phyloP scores from a whole-genome alignment of 441 rosid genomes.

The Adansonia gregorii region DNA sequence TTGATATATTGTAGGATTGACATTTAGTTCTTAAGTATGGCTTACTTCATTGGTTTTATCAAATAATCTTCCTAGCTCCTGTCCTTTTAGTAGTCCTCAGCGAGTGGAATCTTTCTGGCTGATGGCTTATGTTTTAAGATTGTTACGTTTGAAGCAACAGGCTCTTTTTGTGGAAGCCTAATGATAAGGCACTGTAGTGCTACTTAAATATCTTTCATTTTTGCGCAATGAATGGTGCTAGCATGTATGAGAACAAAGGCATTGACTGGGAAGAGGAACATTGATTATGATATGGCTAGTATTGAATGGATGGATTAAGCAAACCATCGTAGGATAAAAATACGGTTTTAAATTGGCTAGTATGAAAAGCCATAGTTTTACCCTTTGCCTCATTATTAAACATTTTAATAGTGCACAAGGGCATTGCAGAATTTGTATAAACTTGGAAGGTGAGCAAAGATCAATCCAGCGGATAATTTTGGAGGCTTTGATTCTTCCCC shows the following conservation, averaged over 20 bases:
- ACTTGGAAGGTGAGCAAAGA: neutral
- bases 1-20: neutral
- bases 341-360: neutral
- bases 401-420: neutral
- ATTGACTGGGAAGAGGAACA: neutral
- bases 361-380: neutral
- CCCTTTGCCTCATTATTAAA: neutral
- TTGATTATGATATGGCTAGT: neutral
- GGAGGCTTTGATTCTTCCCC: neutral
- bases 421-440: neutral
- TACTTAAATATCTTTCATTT: conserved; percentile 1
- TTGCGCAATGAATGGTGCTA: neutral
- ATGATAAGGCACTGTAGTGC: conserved; percentile 3
- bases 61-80: neutral
- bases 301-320: neutral
- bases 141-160: neutral
- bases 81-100: neutral
- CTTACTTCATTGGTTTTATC: neutral
- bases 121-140: conserved; percentile 1
- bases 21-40: neutral
- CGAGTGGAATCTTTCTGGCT: neutral
- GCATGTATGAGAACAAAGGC: neutral
- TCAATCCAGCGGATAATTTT: neutral
- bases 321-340: neutral
- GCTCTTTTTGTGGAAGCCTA: conserved; percentile 11